phyloP scores from a whole-genome alignment of 1,139 yeast genomes.

The Debaryomyces subglobosus region DNA sequence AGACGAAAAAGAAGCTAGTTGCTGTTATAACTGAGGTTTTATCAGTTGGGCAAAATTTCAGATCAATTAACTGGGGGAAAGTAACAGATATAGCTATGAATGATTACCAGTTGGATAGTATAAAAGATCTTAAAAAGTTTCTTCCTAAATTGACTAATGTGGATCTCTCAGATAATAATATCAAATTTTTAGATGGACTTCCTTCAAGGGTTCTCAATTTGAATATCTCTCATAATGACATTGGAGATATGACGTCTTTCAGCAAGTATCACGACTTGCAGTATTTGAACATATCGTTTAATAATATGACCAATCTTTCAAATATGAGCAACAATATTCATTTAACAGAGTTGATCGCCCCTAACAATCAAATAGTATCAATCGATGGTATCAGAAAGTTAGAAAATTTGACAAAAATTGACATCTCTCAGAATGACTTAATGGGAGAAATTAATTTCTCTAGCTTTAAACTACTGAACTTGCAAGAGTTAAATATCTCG shows the following conservation, averaged over 20 bases:
- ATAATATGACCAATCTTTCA: slow-evolving; percentile 37
- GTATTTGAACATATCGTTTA: slow-evolving; percentile 42
- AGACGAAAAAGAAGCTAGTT: slow-evolving; percentile 47
- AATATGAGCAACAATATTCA: slow-evolving; percentile 39
- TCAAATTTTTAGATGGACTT: slow-evolving; percentile 52
- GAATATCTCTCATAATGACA: slow-evolving; percentile 38
- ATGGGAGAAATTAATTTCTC: slow-evolving; percentile 42
- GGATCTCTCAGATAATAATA: slow-evolving; percentile 44
- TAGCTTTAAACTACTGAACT: slow-evolving; percentile 34
- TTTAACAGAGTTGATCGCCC: slow-evolving; percentile 36
- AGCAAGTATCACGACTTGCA: slow-evolving; percentile 44
- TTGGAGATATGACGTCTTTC: slow-evolving; percentile 49
- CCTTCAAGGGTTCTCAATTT: slow-evolving; percentile 43
- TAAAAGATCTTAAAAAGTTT: slow-evolving; percentile 48
- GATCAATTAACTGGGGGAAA: slow-evolving; percentile 43
- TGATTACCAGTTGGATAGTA: slow-evolving; percentile 34
- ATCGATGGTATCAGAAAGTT: slow-evolving; percentile 44
- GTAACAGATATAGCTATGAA: slow-evolving; percentile 41
- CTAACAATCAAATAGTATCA: slow-evolving; percentile 34
- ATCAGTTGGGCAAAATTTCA: slow-evolving; percentile 25
- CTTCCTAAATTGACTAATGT: slow-evolving; percentile 46
- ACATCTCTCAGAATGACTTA: slow-evolving; percentile 47
- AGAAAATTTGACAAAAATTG: slow-evolving; percentile 42
- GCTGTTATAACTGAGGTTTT: slow-evolving; percentile 51
- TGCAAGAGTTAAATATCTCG: slow-evolving; percentile 50